Conservation (phyloP, 495 filamentous ascomycete genomes). For the Podospora pseudocomata region DNA sequence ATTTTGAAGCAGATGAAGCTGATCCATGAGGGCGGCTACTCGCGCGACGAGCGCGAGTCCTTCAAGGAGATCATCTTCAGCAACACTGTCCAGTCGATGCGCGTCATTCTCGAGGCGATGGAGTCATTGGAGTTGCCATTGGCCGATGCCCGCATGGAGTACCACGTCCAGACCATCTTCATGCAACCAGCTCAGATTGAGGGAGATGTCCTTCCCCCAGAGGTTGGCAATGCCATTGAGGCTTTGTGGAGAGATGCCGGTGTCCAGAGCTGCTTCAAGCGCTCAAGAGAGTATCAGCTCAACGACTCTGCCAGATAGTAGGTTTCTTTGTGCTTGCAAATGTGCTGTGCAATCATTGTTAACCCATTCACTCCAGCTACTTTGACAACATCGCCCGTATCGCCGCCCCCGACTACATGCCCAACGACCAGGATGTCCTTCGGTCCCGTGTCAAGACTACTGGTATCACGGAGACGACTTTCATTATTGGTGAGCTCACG, state of each 20-base stretch:
- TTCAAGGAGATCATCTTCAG: constrained; percentile 98
- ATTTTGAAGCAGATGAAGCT: constrained; percentile 99
- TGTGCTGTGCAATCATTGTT: constrained; percentile 21
- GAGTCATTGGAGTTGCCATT: constrained; percentile 86
- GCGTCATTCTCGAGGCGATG: constrained; percentile 94
- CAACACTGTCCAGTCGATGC: constrained; percentile 95
- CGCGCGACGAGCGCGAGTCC: constrained; percentile 72
- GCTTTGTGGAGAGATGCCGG: constrained; percentile 92
- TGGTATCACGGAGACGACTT: constrained; percentile 98
- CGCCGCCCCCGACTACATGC: constrained; percentile 87
- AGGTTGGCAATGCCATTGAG: constrained; percentile 90
- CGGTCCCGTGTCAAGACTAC: constrained; percentile 98
- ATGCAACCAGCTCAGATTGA: constrained; percentile 95
- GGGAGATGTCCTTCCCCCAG: constrained; percentile 88
- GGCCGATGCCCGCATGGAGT: constrained; percentile 82
- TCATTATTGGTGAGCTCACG: constrained; percentile 94
- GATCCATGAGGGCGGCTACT: constrained; percentile 78
- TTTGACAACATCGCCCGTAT: constrained; percentile 95
- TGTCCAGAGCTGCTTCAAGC: constrained; percentile 93
- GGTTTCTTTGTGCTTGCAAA: constrained; percentile 30
- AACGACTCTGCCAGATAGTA: constrained; percentile 99
- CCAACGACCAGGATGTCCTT: constrained; percentile 95
- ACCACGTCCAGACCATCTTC: constrained; percentile 92
- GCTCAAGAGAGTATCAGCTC: constrained; percentile 92
- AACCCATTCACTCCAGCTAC: constrained; percentile 60